A percentile compares a stretch with the other conserved stretches of the same genome.
phyloP scores from a whole-genome alignment of 1,139 yeast genomes.

The Eremothecium coryli region DNA sequence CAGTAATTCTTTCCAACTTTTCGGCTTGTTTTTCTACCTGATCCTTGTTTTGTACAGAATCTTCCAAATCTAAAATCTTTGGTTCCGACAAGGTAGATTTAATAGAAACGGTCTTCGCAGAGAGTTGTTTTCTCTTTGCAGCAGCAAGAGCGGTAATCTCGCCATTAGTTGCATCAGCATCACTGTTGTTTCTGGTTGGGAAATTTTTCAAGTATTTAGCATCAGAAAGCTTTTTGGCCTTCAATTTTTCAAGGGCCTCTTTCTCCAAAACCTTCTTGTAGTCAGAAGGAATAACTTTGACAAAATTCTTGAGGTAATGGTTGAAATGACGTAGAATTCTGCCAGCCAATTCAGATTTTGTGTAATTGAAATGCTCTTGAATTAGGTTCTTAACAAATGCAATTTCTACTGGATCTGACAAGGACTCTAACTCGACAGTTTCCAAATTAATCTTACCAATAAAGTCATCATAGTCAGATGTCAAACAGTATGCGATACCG shows the following conservation, averaged over 20 bases:
- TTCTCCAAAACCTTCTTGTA: slow-evolving; percentile 82
- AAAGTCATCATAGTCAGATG: slow-evolving; percentile 84
- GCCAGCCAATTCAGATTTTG: slow-evolving; percentile 84
- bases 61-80: slow-evolving; percentile 81
- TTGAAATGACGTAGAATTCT: slow-evolving; percentile 77
- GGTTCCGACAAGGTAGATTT: slow-evolving; percentile 55
- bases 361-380: slow-evolving; percentile 93
- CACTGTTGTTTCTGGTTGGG: slow-evolving; percentile 63
- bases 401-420: slow-evolving; percentile 83
- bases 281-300: slow-evolving; percentile 86
- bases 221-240: slow-evolving; percentile 49
- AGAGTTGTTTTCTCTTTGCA: slow-evolving; percentile 40
- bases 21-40: slow-evolving; percentile 67
- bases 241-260: slow-evolving; percentile 50
- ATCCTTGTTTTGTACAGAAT: slow-evolving; percentile 63
- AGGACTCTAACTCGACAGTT: slow-evolving; percentile 68
- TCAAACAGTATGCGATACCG: slow-evolving; percentile 95
- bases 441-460: slow-evolving; percentile 69
- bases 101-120: slow-evolving; percentile 31
- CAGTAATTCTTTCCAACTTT: slow-evolving; percentile 47
- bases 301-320: slow-evolving; percentile 79
- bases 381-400: slow-evolving; percentile 89
- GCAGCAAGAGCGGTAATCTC: slow-evolving; percentile 39
- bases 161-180: slow-evolving; percentile 81
- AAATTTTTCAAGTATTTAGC: slow-evolving; percentile 39